phyloP scores from a whole-genome alignment of 177 flowering plant species.

The Vitis hybrid region DNA sequence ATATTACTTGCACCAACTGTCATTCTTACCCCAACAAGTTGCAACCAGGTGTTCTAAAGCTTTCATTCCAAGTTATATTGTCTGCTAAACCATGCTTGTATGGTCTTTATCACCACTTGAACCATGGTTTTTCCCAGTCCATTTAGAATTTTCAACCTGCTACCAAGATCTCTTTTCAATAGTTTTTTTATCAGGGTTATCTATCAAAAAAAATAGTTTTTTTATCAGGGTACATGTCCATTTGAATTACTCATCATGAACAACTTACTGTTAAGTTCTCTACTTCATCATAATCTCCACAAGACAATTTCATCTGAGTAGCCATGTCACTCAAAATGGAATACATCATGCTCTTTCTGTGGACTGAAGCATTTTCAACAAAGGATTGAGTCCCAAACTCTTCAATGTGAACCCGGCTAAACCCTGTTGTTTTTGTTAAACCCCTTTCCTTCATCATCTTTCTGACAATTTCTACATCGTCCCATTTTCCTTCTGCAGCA shows the following conservation, averaged over 20 bases:
- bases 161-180: background rate
- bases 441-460: slow-evolving; percentile 45
- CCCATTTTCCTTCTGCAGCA: slow-evolving; percentile 67
- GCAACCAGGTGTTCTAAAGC: no score
- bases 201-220: no score
- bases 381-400: slow-evolving; percentile 5
- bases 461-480: slow-evolving; percentile 61
- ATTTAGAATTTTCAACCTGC: background rate
- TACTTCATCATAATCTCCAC: slow-evolving; percentile 14
- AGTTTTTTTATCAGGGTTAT: background rate
- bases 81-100: no score
- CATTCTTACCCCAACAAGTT: background rate
- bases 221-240: background rate
- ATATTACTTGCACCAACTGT: no score
- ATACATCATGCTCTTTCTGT: slow-evolving; percentile 45
- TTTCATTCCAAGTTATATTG: no score
- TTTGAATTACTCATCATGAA: background rate
- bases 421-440: slow-evolving; percentile 39
- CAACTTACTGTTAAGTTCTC: background rate
- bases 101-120: background rate
- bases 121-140: background rate
- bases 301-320: slow-evolving; percentile 38
- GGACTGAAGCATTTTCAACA: slow-evolving; percentile 24
- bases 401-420: slow-evolving; percentile 33
- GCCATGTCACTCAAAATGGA: slow-evolving; percentile 61